Percentiles rank a stretch among this genome's conserved stretches.
These are phyloP conservation scores for Aspergillus quadricinctus DNA, from an alignment of 2,329 filamentous ascomycete species.

Conservation along the genomic window DNA sequence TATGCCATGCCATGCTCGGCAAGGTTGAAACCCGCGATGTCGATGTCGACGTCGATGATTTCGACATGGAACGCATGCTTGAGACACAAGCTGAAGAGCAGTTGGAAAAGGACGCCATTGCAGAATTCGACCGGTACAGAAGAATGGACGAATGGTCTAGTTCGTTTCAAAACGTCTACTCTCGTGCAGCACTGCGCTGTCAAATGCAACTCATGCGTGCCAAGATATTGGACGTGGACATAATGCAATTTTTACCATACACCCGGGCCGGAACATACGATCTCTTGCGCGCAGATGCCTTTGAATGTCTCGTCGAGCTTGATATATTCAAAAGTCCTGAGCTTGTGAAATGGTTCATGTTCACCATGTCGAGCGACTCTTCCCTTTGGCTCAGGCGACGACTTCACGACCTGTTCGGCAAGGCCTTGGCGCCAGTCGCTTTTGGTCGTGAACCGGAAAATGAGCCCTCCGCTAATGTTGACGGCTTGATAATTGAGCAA, in stretches of 20 bases:
- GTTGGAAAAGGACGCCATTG: conserved; percentile 54
- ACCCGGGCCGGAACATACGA: conserved; percentile 57
- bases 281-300: conserved; percentile 56
- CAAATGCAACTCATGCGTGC: conserved; percentile 52
- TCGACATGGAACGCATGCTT: conserved; percentile 45
- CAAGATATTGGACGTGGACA: conserved; percentile 49
- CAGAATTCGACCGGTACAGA: conserved; percentile 60
- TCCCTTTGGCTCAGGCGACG: conserved; percentile 55
- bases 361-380: conserved; percentile 52
- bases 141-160: conserved; percentile 64
- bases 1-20: conserved; percentile 53
- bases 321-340: conserved; percentile 49
- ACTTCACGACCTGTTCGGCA: conserved; percentile 50
- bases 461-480: conserved; percentile 28
- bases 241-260: conserved; percentile 58
- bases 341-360: conserved; percentile 54
- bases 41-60: conserved; percentile 42
- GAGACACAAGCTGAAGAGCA: conserved; percentile 50
- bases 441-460: conserved; percentile 47
- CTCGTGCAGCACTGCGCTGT: conserved; percentile 58
- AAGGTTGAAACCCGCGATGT: conserved; percentile 35
- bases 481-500: conserved; percentile 55
- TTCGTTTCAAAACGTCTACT: conserved; percentile 62
- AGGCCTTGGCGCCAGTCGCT: conserved; percentile 55
- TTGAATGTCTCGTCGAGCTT: conserved; percentile 54